phyloP scores from a whole-genome alignment of 441 rosid genomes.

The Erysimum cheiri region DNA sequence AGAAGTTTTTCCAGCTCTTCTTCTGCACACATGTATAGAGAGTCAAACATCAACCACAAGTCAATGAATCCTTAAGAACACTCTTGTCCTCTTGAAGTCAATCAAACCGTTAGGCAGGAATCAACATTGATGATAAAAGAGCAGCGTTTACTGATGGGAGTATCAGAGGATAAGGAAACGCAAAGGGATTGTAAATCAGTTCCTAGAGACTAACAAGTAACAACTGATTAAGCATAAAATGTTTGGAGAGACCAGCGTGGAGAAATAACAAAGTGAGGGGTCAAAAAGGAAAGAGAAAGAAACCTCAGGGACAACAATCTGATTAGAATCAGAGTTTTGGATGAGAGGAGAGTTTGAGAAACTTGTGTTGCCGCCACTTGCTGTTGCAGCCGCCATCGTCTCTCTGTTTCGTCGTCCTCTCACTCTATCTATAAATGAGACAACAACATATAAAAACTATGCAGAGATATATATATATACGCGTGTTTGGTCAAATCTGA shows the following conservation, averaged over 20 bases:
- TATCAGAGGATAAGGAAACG: background rate
- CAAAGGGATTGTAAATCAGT: background rate
- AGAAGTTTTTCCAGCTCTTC: conserved; percentile 90
- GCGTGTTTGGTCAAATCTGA: conserved; percentile 14
- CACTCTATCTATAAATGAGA: background rate
- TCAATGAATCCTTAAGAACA: conserved; percentile 1
- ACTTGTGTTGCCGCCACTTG: conserved; percentile 61
- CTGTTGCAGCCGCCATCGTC: conserved; percentile 44
- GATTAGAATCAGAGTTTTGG: conserved; percentile 53
- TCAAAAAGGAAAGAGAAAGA: background rate
- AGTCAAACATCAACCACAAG: conserved; percentile 9
- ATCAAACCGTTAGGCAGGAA: background rate
- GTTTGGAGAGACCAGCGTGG: background rate
- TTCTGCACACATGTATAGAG: conserved; percentile 39
- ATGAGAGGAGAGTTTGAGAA: conserved; percentile 69
- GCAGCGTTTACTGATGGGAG: background rate
- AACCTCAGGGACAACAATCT: conserved; percentile 81
- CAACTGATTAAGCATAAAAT: background rate
- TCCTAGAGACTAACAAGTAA: background rate
- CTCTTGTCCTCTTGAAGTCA: background rate
- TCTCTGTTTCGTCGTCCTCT: conserved; percentile 16
- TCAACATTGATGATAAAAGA: background rate
- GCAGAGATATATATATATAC: background rate
- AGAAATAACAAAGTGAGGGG: background rate
- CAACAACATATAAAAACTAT: background rate